These are phyloP conservation scores for Eustoma russellianum DNA, from an alignment of 257 asterid species.

Conservation along the genomic window DNA sequence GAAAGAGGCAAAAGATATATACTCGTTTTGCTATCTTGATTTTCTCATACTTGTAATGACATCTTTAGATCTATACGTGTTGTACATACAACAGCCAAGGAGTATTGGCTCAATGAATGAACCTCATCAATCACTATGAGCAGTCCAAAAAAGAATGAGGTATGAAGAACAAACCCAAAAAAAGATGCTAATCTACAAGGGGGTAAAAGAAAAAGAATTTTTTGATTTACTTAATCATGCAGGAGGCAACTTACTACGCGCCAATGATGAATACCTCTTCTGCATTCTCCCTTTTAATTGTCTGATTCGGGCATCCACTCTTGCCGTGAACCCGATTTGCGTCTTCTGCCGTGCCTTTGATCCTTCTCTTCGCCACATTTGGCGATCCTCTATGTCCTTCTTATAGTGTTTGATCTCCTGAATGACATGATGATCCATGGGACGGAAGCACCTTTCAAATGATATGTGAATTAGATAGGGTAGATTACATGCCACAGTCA, in stretches of 20 bases:
- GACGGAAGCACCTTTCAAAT: constrained; percentile 67
- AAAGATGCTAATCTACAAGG: constrained; percentile 4
- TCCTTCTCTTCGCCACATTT: constrained; percentile 78
- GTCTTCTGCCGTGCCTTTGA: constrained; percentile 70
- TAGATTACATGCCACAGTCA: constrained; percentile 51
- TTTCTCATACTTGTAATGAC: constrained; percentile 2
- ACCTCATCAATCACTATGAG: constrained; percentile 21
- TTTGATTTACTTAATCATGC: constrained; percentile 2
- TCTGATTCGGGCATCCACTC: constrained; percentile 90
- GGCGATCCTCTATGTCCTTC: constrained; percentile 74
- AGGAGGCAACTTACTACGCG: constrained; percentile 1
- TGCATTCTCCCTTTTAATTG: constrained; percentile 60
- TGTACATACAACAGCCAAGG: constrained; percentile 28
- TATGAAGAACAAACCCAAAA: background rate
- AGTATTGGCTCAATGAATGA: constrained; percentile 15
- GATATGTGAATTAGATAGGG: constrained; percentile 80
- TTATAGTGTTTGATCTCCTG: constrained; percentile 78
- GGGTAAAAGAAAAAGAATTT: background rate
- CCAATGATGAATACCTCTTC: constrained; percentile 48
- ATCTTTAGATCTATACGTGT: constrained; percentile 5
- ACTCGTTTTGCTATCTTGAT: constrained; percentile 3
- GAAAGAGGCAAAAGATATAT: background rate
- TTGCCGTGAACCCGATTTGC: constrained; percentile 76
- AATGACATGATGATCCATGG: constrained; percentile 90
- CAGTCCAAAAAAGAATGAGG: constrained; percentile 18